These are phyloP conservation scores for Wallacemonas rigidus DNA, from an alignment of 208 protist species.

Conservation along the genomic window DNA sequence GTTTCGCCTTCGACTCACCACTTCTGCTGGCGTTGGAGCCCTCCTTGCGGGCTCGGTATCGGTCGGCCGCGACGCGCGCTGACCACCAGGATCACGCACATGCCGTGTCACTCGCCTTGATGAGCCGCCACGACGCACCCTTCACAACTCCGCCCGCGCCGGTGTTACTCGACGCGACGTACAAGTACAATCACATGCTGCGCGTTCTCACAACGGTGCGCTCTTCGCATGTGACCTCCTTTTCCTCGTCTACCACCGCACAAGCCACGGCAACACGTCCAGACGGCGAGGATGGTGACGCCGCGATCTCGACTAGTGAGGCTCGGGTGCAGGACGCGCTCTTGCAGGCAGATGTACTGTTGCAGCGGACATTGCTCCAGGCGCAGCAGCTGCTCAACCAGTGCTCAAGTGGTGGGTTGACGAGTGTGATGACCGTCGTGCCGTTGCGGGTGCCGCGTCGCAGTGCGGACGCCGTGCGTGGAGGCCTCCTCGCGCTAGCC, in stretches of 20 bases:
- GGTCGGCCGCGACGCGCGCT: too few relatives aligned
- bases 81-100: too few relatives aligned
- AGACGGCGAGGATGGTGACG: not conserved
- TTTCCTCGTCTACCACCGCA: not conserved
- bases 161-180: conserved; percentile 16
- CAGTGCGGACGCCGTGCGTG: conserved; percentile 15
- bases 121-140: not conserved
- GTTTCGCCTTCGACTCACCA: conserved; percentile 29
- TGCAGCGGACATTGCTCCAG: conserved; percentile 11
- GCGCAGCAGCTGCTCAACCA: conserved; percentile 33
- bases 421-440: conserved; percentile 7
- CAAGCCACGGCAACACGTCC: not conserved
- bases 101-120: not conserved
- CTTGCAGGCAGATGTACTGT: not conserved
- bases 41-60: not conserved
- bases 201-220: conserved; percentile 31
- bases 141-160: not conserved
- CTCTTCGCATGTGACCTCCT: conserved; percentile 11
- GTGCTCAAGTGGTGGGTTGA: conserved; percentile 16
- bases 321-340: conserved; percentile 7
- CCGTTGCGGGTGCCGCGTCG: conserved; percentile 10
- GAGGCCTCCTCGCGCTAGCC: conserved; percentile 18
- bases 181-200: conserved; percentile 26
- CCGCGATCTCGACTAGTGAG: not conserved
- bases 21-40: conserved; percentile 18